Base-by-base conservation (phyloP, 352 stramenopile genomes). In the Pythium sp. region DNA sequence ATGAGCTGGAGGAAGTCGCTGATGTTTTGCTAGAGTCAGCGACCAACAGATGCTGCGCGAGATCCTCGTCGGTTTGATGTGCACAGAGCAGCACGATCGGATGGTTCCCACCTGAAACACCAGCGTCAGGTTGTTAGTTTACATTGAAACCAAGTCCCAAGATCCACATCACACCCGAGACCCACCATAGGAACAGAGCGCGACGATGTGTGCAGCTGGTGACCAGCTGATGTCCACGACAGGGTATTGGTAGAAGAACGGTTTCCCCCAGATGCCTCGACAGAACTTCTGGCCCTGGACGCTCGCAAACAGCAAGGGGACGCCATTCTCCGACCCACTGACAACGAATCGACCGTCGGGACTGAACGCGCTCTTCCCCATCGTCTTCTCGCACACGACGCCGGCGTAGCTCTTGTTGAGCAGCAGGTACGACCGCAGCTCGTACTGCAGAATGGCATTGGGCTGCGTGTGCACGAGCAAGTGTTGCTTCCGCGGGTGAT, bases 371-470 rank as follows among this genome's bases (percentile, higher is more conserved):
- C 79, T 86, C 65, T 82, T 79, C 22, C 85, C 64, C 1, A 90
- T 64, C 30, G 86, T 65, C 3, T 75, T 70, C 55, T 90, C 70
- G 43, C 78, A 90, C 24, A 61, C 58, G 3, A 92, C 64, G 11
- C 84, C 81, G 2, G 71, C 55, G 65, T 91, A 91, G 62, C 72
- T 86, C 57, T 89, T 92, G 74, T 91, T 87, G 9, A 93, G 71
- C 32, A 92, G 64, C 56, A 93, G 56, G 62, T 87, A 94, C 7
- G 84, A 92, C 3, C 84, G 83, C 51, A 91, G 58, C 38, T 94
- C 84, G 64, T 89, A 92, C 63, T 93, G 83, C 11, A 92, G 75
- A 36, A 94, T 68, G 8, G 69, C 65, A 41, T 84, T 87, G 3
- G 80, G 81, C 41, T 90, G 84, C 2, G 83, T 81, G 34, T 90